Percentiles rank a stretch among this genome's conserved stretches.
Evolutionary conservation across 2,329 filamentous ascomycete species (phyloP).

Genomic region (Talaromyces islandicus): DNA sequence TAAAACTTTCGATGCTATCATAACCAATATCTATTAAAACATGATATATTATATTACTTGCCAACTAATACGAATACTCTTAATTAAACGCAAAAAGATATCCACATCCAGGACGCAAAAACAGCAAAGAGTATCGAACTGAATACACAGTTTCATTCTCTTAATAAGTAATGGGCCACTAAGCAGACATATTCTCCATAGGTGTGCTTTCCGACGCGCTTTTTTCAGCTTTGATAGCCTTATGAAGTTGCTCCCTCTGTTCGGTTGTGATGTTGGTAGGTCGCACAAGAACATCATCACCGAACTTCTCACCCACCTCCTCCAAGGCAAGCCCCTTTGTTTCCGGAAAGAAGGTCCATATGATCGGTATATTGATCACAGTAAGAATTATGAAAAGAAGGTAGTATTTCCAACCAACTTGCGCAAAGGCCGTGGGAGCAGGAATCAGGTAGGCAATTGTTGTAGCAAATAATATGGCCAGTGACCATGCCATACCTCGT

Average conservation of each 20-base stretch:
- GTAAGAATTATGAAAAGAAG: conserved; percentile 2
- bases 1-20: not conserved
- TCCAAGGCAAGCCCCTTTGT: conserved; percentile 7
- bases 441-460: not conserved
- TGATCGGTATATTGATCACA: not conserved
- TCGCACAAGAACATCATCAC: not conserved
- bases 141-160: not conserved
- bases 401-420: conserved; percentile 4
- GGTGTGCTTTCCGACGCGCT: not conserved
- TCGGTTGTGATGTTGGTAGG: not conserved
- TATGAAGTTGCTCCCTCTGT: not conserved
- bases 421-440: not conserved
- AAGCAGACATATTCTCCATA: not conserved
- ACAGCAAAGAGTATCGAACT: not conserved
- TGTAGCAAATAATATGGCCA: not conserved
- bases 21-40: not conserved
- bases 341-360: not conserved
- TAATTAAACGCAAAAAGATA: not conserved
- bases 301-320: conserved; percentile 2
- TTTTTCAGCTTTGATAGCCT: not conserved
- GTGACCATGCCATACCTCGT: not conserved
- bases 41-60: not conserved
- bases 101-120: not conserved
- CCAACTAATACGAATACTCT: not conserved
- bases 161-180: not conserved